Evolutionary conservation across 2,329 filamentous ascomycete species (phyloP), one percentile per base, ranked within the genome.

Genomic region (Colletotrichum sublineola): DNA sequence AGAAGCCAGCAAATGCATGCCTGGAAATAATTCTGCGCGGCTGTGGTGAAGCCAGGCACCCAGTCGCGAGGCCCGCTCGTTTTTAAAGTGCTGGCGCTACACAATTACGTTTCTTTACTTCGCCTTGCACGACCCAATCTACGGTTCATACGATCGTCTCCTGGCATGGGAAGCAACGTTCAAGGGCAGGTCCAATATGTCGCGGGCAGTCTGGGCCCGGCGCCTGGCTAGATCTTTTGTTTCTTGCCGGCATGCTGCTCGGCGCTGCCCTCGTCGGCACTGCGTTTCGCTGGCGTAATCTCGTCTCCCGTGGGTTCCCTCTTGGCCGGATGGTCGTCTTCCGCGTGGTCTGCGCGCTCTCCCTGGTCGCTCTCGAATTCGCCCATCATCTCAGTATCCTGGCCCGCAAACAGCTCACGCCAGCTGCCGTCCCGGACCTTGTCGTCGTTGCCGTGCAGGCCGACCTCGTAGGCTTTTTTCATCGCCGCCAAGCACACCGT

Each of bases 401-500:
- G 74, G 12, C 77, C 79, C 31, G 82, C 82, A 64, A 89, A 89
- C 52, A 86, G 73, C 40, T 81, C 78, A 57, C 82, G 84, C 87
- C 86, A 89, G 6, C 78, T 88, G 5, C 92, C 92, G 75, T 93
- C 86, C 60, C 90, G 77, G 2, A 93, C 90, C 75, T 82, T 86
- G 8, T 86, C 79, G 77, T 93, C 86, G 74, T 92, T 85, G 0
- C 93, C 93, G 76, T 92, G 86, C 33, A 95, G 77, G 0, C 89
- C 89, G 1, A 92, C 85, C 8, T 84, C 78, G 78, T 94, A 95
- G 0, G 92, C 93, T 57, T 86, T 86, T 83, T 94, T 94, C 88
- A 94, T 90, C 0, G 88, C 89, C 52, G 87, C 81, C 1, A 95
- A 82, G 76, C 93, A 95, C 2, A 88, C 81, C 8, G 86, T 84